Percentiles rank a stretch among this genome's conserved stretches.
Evolutionary conservation across 2,329 filamentous ascomycete genomes (phyloP).

Genomic region (Curvularia spicifera): DNA sequence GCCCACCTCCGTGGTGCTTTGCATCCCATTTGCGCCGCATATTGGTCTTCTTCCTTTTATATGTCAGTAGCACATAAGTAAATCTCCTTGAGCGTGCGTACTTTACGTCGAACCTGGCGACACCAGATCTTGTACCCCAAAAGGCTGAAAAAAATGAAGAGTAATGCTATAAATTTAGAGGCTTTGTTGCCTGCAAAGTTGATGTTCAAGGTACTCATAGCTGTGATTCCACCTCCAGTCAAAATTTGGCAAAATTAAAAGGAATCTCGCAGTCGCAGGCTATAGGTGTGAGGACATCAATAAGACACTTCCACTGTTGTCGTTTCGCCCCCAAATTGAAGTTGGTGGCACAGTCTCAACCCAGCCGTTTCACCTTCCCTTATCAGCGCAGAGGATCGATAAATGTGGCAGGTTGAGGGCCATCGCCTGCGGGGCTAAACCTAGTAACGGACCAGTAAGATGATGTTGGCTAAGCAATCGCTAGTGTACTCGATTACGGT

Average conservation of each 20-base stretch:
- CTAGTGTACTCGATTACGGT: conserved; percentile 1
- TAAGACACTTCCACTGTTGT: background rate
- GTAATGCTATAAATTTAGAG: background rate
- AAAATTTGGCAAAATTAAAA: background rate
- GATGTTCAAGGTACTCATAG: background rate
- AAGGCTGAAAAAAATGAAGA: conserved; percentile 1
- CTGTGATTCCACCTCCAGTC: background rate
- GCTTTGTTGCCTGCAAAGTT: background rate
- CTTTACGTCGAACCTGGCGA: background rate
- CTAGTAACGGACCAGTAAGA: conserved; percentile 1
- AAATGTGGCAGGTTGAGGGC: conserved; percentile 3
- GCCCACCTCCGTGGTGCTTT: conserved; percentile 12
- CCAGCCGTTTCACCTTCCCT: background rate
- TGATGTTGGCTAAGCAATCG: background rate
- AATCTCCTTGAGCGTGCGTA: background rate
- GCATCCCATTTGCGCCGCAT: conserved; percentile 8
- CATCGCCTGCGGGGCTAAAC: background rate
- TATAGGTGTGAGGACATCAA: background rate
- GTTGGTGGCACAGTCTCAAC: background rate
- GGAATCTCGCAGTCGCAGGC: background rate
- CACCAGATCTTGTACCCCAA: background rate
- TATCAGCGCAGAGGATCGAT: background rate
- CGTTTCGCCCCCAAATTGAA: background rate
- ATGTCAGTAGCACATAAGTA: background rate
- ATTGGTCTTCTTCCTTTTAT: conserved; percentile 7